Evolutionary conservation across 495 filamentous ascomycete genomes (phyloP), one percentile per base, ranked within the genome.

Genomic region (Aspergillus diversus): DNA sequence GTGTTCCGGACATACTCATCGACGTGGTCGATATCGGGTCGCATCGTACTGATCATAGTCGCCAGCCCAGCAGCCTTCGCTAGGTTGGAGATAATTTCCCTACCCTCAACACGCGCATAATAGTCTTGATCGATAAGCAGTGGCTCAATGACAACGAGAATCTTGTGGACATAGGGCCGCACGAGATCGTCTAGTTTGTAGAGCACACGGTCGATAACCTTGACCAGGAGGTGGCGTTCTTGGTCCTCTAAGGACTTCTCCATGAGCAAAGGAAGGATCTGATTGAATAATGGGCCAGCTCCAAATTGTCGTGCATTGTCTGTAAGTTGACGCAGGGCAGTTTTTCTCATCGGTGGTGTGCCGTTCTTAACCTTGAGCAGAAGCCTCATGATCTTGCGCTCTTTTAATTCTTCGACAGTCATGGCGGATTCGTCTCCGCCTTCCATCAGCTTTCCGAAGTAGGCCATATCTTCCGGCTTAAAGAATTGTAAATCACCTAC

Each of bases 1-100:
- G 96, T 99, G 77, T 99, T 99, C 71, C 96, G 84, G n/a, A 99
- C 96, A 75, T 99, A 98, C 69, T 99, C 96, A 73, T 99, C 96
- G 5, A 92, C 90, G 63, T 98, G 94, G 66, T 99, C 96, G 70
- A 99, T 97, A 86, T 99, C 96, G 0, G 96, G 96, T 65, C 96
- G 85, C 95, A 99, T 98, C 6, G 91, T 93, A 79, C 92, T 96
- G 71, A 99, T 98, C 96, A 99, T 99, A 66, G 94, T 93, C 6
- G 96, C 96, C 55, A 99, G 87, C 76, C 96, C 96, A 63, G 96
- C 96, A 12, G 96, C 96, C 78, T 98, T 98, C 69, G 89, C 89
- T 52, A 99, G 85, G 72, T 98, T 98, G 55, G 93, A 97, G 68
- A 99, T 98, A 68, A 99, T 99, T 77, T 98, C 96, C 57, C 94